Evolutionary conservation across 805 yeast species (phyloP).

Genomic region (Ogataea populi-albae): DNA sequence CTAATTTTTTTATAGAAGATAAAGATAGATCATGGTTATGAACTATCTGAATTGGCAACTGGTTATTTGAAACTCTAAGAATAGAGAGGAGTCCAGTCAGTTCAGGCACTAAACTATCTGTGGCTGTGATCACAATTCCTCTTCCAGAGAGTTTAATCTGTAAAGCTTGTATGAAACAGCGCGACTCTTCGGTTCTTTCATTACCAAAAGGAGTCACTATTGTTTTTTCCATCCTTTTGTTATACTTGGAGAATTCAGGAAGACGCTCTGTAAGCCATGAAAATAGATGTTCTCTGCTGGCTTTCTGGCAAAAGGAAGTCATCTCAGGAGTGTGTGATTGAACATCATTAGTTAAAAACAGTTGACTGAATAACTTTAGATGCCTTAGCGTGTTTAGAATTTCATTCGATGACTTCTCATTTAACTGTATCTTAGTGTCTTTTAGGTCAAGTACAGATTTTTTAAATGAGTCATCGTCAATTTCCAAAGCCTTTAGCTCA

Average conservation of each 20-base stretch:
- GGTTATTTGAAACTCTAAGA: constrained; percentile 47
- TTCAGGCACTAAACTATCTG: constrained; percentile 45
- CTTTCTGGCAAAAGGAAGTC: constrained; percentile 14
- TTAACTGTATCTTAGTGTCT: constrained; percentile 22
- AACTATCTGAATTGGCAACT: constrained; percentile 47
- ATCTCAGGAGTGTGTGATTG: constrained; percentile 9
- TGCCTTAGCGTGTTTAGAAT: constrained; percentile 25
- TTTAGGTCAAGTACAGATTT: constrained; percentile 17
- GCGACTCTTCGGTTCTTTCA: constrained; percentile 1
- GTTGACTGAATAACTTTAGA: constrained; percentile 25
- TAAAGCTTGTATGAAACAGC: constrained; percentile 29
- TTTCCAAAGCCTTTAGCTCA: constrained; percentile 21
- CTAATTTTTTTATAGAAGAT: constrained; percentile 33
- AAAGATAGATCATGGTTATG: constrained; percentile 40
- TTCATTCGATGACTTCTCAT: constrained; percentile 24
- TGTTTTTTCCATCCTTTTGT: constrained; percentile 18
- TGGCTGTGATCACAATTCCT: constrained; percentile 55
- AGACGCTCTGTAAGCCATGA: constrained; percentile 40
- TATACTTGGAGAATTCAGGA: constrained; percentile 39
- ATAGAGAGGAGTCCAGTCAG: constrained; percentile 46
- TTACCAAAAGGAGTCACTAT: constrained; percentile 13
- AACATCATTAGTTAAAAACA: constrained; percentile 18
- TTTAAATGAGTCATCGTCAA: constrained; percentile 25
- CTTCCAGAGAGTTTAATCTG: constrained; percentile 36
- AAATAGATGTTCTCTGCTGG: constrained; percentile 31